A percentile compares a stretch with the other conserved stretches of the same genome.
Evolutionary conservation across 2,329 filamentous ascomycete genomes (phyloP).

Genomic region (Neoscytalidium dimidiatum): DNA sequence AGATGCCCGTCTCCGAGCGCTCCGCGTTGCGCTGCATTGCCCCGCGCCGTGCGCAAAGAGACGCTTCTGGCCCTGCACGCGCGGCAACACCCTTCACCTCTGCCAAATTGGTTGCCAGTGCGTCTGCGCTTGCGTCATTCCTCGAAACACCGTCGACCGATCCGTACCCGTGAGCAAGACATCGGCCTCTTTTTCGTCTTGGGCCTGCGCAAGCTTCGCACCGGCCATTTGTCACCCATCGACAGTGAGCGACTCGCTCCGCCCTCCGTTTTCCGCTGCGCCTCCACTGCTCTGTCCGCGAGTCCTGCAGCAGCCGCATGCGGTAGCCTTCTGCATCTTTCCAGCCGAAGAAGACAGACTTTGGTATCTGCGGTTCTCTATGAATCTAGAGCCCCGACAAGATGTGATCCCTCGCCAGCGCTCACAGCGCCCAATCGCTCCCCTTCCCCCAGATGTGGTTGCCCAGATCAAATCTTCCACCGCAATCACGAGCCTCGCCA

Average conservation of each 20-base stretch:
- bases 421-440: constrained; percentile 54
- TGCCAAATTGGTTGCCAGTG: not conserved
- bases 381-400: constrained; percentile 11
- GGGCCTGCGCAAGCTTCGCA: not conserved
- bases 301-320: constrained; percentile 1
- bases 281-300: not conserved
- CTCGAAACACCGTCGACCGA: not conserved
- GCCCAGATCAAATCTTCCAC: constrained; percentile 84
- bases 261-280: not conserved
- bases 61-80: not conserved
- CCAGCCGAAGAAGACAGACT: not conserved
- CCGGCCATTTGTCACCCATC: not conserved
- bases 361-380: not conserved
- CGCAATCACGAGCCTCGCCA: constrained; percentile 73
- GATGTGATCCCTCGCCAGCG: constrained; percentile 8
- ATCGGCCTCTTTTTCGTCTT: not conserved
- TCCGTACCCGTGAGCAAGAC: not conserved
- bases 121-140: constrained; percentile 11
- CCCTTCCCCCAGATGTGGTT: constrained; percentile 69
- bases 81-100: not conserved
- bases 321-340: not conserved
- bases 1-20: not conserved
- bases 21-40: constrained; percentile 11
- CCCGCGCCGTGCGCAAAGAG: not conserved
- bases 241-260: constrained; percentile 10